phyloP scores from a whole-genome alignment of 2,329 filamentous ascomycete species.

The Pseudopithomyces chartarum region DNA sequence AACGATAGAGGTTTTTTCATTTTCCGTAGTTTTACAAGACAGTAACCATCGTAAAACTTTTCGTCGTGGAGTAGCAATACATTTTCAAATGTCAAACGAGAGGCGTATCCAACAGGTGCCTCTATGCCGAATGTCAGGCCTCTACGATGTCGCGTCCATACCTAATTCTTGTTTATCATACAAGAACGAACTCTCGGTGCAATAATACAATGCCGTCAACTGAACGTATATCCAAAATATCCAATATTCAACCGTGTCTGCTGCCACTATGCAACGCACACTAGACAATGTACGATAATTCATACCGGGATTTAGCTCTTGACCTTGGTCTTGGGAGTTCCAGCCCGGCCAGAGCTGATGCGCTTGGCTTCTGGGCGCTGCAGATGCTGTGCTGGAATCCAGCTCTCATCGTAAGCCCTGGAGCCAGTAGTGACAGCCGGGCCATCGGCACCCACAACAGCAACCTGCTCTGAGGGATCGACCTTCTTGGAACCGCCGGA shows the following conservation, averaged over 20 bases:
- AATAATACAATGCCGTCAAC: not conserved
- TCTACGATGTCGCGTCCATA: not conserved
- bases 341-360: constrained; percentile 53
- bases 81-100: not conserved
- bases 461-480: constrained; percentile 62
- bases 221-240: not conserved
- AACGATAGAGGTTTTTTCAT: not conserved
- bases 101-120: not conserved
- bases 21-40: constrained; percentile 24
- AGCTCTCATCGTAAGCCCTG: constrained; percentile 86
- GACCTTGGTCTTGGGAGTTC: constrained; percentile 46
- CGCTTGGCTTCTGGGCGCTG: constrained; percentile 76
- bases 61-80: constrained; percentile 14
- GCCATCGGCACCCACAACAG: constrained; percentile 72
- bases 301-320: constrained; percentile 28
- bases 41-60: constrained; percentile 18
- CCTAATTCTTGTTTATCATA: not conserved
- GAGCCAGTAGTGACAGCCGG: constrained; percentile 70
- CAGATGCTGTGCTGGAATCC: constrained; percentile 90
- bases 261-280: not conserved
- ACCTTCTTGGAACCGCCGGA: constrained; percentile 70
- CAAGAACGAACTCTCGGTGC: not conserved
- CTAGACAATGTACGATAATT: not conserved
- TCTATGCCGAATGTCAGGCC: not conserved
- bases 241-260: not conserved